phyloP scores from a whole-genome alignment of 1,284 basidiomycete species.

The Melampsora americana region DNA sequence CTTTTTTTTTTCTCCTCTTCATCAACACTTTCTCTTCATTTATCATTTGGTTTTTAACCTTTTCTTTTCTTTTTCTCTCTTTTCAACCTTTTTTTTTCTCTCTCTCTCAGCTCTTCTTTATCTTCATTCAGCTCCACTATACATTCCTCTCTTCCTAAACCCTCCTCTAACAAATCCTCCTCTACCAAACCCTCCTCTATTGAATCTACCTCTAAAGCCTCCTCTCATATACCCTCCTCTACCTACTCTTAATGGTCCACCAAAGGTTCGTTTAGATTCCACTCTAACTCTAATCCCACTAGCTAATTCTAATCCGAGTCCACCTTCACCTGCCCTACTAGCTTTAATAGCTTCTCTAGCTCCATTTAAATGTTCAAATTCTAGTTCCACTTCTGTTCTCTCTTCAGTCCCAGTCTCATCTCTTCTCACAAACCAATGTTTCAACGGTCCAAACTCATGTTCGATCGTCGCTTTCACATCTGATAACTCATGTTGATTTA shows the following conservation, averaged over 20 bases:
- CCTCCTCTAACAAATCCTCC: too few species aligned
- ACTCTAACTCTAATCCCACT: too few species aligned
- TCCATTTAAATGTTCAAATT: slow-evolving; percentile 33
- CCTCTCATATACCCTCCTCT: too few species aligned
- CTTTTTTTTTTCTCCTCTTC: neutral
- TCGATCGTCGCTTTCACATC: slow-evolving; percentile 27
- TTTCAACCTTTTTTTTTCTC: neutral
- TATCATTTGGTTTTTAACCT: neutral
- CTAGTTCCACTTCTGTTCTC: slow-evolving; percentile 12
- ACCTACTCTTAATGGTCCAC: too few species aligned
- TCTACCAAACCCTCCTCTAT: too few species aligned
- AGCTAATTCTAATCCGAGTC: too few species aligned
- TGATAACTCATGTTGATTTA: slow-evolving; percentile 15
- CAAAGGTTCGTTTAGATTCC: too few species aligned
- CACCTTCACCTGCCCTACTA: too few species aligned
- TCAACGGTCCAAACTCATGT: slow-evolving; percentile 11
- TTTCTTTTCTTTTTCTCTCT: neutral
- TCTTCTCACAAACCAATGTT: slow-evolving; percentile 30
- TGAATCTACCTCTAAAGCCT: too few species aligned
- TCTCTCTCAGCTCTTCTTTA: neutral
- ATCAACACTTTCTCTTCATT: neutral
- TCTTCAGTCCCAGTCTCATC: slow-evolving; percentile 12
- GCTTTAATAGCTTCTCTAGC: slow-evolving; percentile 20
- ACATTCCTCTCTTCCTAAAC: neutral
- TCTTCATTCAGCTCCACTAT: neutral